Evolutionary conservation across 139 green algal species (phyloP), one percentile per base, ranked within the genome.

Genomic region (Chlamydomonas sp.): DNA sequence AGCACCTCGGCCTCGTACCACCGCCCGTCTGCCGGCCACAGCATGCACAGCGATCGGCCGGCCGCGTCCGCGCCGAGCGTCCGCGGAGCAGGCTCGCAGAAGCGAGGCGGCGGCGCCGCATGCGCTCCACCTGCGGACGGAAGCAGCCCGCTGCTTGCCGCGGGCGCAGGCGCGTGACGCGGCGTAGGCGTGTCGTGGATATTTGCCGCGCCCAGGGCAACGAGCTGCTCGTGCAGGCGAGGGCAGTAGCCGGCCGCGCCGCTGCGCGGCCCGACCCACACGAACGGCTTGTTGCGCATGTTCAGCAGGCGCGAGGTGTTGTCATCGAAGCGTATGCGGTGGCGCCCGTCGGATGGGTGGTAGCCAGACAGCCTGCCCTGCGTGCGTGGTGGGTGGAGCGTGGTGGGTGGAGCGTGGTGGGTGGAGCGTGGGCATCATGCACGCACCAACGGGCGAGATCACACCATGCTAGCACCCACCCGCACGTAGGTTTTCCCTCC

Each of bases 1-100:
- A 83, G 68, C 76, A 88, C 79, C 73, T 85, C 76, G 6, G 65
- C 82, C 35, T 73, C 43, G 50, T 81, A 62, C 69, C 77, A 83
- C 36, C 30, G 26, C 8, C 58, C 48, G 22, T 79, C 70, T 5
- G 63, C 85, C 16, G 61, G 65, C 73, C 79, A 88, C 49, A 75
- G 81, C 65, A 89, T 22, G 35, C 60, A 78, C 48, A 87, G n/a
- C 2, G 67, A 60, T 60, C 70, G 69, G 5, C 78, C 74, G 22
- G 66, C 29, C 22, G 47, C 48, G 5, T 3, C 16, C 6, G 33
- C 33, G 24, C 8, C 43, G 20, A 8, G 22, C 39, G n/a, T 20
- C 13, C 29, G 28, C 6, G 37, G 33, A 2, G 28, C 5, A 6
- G 3, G 37, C 65, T 13, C 8, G 24, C 10, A 22, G 6, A 54